Percentiles rank a stretch among this genome's conserved stretches.
Evolutionary conservation across 2,329 filamentous ascomycete species (phyloP).

Genomic region (Talaromyces rugulosus): DNA sequence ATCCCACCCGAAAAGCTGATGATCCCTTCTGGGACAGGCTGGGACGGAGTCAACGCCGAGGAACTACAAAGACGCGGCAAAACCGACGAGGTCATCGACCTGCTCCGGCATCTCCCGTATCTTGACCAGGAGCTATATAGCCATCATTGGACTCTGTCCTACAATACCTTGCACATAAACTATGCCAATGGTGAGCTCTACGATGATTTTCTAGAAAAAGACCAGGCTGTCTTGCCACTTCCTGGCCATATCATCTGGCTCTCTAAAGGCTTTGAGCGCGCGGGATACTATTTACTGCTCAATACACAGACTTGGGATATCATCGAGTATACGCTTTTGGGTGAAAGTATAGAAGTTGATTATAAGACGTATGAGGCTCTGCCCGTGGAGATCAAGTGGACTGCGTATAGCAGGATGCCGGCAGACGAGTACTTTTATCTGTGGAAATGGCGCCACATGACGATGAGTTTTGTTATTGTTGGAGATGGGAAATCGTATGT

Average conservation of each 20-base stretch:
- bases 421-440: conserved; percentile 7
- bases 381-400: not conserved
- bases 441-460: conserved; percentile 8
- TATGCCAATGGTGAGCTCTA: conserved; percentile 7
- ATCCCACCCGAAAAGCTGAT: conserved; percentile 9
- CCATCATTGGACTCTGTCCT: conserved; percentile 2
- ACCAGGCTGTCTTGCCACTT: not conserved
- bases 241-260: conserved; percentile 11
- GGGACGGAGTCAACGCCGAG: not conserved
- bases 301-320: conserved; percentile 10
- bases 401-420: conserved; percentile 5
- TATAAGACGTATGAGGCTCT: conserved; percentile 4
- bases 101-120: conserved; percentile 4
- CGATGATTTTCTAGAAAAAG: not conserved
- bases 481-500: not conserved
- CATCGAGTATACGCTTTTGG: conserved; percentile 8
- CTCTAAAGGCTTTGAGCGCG: conserved; percentile 7
- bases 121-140: conserved; percentile 4
- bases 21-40: conserved; percentile 3
- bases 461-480: conserved; percentile 4
- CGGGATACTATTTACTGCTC: conserved; percentile 7
- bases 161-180: conserved; percentile 10
- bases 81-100: conserved; percentile 1
- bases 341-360: conserved; percentile 2
- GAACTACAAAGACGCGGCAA: conserved; percentile 6